Base-by-base conservation (phyloP, 2,329 filamentous ascomycete genomes). In the Chaetomium sp. region DNA sequence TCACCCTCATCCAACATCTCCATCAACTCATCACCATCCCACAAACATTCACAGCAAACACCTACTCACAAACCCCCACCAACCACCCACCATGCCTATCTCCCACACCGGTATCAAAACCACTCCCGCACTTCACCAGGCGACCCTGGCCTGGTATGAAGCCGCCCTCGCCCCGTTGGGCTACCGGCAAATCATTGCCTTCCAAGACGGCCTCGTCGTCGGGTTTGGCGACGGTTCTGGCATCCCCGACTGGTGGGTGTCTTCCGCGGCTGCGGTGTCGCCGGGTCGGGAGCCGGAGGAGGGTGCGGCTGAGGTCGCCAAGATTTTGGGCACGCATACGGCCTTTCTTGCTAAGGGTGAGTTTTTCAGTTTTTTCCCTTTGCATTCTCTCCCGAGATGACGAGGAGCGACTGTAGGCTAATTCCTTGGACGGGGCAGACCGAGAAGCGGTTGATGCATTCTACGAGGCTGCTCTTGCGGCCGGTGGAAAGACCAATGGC, bases 401-500 rank as follows among this genome's bases (percentile, higher is more conserved):
- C 33, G 2, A 7, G n/a, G 33, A 8, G 10, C 36, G 12, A 1
- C 12, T 9, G 12, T 27, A 34, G 35, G 40, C 8, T 19, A 49
- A 27, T 11, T 4, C 37, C 14, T 40, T 10, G 12, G 32, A 19
- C 50, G 38, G 32, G 2, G 1, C 34, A 77, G 74, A 72, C 58
- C 71, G 68, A 35, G 67, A 67, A 5, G 59, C 65, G 1, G 76
- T 79, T n/a, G 71, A 77, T 54, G 71, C 68, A 0, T 79, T 78
- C 59, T 67, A 79, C 57, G 66, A 69, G 6, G 74, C 69, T 9
- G 70, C 75, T 3, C 62, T 77, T 10, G 69, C 67, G 40, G 71
- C 71, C 0, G 78, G 78, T 0, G 78, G 69, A 2, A 72, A 68
- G 36, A 72, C 74, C 61, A 80, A 80, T 60, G 79, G 79, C 3